A percentile compares a stretch with the other conserved stretches of the same genome.
These are phyloP conservation scores for Phytophthora tentaculata DNA, from an alignment of 352 stramenopile species.

Conservation along the genomic window DNA sequence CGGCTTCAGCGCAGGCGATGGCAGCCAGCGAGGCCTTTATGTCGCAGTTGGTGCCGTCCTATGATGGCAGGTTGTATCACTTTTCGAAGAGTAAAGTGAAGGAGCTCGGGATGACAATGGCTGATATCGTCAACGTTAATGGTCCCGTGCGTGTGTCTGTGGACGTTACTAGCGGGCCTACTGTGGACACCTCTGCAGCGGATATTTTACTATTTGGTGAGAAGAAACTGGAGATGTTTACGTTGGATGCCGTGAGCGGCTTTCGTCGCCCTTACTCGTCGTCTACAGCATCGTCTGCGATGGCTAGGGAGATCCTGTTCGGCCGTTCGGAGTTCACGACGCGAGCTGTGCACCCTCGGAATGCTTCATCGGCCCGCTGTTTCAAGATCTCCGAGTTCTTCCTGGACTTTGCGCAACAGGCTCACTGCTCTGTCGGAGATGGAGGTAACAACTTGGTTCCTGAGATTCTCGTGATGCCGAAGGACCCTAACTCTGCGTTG, in stretches of 20 bases:
- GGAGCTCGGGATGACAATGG: conserved; percentile 80
- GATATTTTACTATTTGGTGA: conserved; percentile 83
- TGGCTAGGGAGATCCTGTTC: conserved; percentile 60
- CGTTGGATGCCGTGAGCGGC: conserved; percentile 66
- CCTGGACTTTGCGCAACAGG: conserved; percentile 67
- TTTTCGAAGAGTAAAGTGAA: conserved; percentile 66
- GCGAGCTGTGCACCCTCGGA: conserved; percentile 61
- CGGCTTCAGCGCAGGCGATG: conserved; percentile 26
- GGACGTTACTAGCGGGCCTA: conserved; percentile 10
- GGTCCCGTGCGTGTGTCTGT: conserved; percentile 63
- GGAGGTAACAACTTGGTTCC: conserved; percentile 40
- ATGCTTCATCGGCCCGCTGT: conserved; percentile 66
- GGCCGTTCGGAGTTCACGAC: conserved; percentile 81
- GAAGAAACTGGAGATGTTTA: conserved; percentile 77
- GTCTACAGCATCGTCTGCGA: conserved; percentile 15
- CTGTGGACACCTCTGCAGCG: conserved; percentile 28
- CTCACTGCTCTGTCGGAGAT: conserved; percentile 49
- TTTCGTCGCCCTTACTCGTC: conserved; percentile 59
- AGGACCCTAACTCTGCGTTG: conserved; percentile 51
- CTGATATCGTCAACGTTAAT: conserved; percentile 78
- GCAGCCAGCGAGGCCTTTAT: conserved; percentile 49
- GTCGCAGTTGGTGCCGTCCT: conserved; percentile 72
- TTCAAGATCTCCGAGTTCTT: conserved; percentile 89
- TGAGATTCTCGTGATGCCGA: conserved; percentile 66
- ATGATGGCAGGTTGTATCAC: conserved; percentile 80